These are phyloP conservation scores for Oidiodendron maius DNA, from an alignment of 495 filamentous ascomycete genomes.

Conservation along the genomic window DNA sequence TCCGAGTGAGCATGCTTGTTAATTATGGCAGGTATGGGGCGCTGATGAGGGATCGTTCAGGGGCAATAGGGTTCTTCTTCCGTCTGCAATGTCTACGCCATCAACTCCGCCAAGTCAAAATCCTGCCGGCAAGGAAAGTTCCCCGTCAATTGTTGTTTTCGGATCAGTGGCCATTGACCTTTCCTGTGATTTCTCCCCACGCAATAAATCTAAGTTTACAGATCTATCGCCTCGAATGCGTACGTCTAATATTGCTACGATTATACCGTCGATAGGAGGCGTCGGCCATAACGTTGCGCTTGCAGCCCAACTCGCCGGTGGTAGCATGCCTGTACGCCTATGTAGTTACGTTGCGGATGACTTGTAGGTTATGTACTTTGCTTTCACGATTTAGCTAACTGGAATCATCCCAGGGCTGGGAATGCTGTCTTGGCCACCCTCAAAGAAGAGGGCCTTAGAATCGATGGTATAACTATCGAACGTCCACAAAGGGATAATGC, in stretches of 20 bases:
- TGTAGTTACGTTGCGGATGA: conserved; percentile 76
- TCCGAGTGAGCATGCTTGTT: background rate
- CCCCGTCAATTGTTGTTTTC: conserved; percentile 69
- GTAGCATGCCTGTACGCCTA: conserved; percentile 45
- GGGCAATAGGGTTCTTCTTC: background rate
- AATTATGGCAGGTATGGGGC: background rate
- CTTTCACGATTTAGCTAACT: conserved; percentile 12
- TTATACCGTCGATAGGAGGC: conserved; percentile 81
- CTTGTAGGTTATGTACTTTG: conserved; percentile 32
- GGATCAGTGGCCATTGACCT: conserved; percentile 86
- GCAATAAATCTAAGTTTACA: conserved; percentile 4
- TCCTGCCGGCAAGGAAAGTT: background rate
- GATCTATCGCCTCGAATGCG: conserved; percentile 46
- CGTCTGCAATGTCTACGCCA: background rate
- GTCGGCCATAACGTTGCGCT: conserved; percentile 90
- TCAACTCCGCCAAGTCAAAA: background rate
- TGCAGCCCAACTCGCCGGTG: conserved; percentile 55
- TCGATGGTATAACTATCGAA: conserved; percentile 53
- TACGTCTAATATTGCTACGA: conserved; percentile 82
- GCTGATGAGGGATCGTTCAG: background rate
- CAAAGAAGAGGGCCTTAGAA: conserved; percentile 54
- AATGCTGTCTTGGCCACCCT: conserved; percentile 60
- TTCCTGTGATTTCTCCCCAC: conserved; percentile 67
- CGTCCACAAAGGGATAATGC: conserved; percentile 32
- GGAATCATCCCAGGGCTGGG: conserved; percentile 43